Base-by-base conservation (phyloP, 345 rosid species). In the Linum tenue region DNA sequence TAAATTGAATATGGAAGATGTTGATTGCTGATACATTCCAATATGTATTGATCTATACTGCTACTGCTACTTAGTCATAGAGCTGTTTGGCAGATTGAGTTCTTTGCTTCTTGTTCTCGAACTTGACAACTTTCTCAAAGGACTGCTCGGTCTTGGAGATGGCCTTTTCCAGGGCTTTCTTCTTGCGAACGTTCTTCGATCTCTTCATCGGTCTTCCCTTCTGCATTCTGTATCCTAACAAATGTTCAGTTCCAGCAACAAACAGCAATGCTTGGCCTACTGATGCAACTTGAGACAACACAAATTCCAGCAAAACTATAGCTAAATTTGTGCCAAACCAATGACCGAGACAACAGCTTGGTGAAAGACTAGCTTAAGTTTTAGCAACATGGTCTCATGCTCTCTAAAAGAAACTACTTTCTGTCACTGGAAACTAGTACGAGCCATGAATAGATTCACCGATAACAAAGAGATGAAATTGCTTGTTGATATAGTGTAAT, bases 131-230 rank as follows among this genome's bases (percentile, higher is more conserved):
- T 73, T 81, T 81, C 79, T 75, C 81, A 2, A 14, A 66, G 1
- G 61, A 64, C 65, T 75, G 72, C 70, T 84, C 88, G 39, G 56
- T 70, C 58, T 40, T 65, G 6, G 82, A 77, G 63, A 84, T 70
- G 36, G 83, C 88, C 70, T 79, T 81, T 37, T 70, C 76, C 2
- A 58, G 42, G 3, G 85, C 85, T 67, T 81, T 81, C 73, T 70
- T 75, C 75, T 72, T 84, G 51, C 81, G 67, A 36, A 76, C 82
- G 62, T 77, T 83, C 77, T 83, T 83, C 12, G 82, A 67, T 69
- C 82, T 73, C 72, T 83, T 81, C 96, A 91, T 86, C 0, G 74
- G 90, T 61, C 82, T 84, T 67, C 91, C 98, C 69, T 80, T 86
- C 76, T 59, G 79, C 53, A 22, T 90, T 69, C 83, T 87, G 78